Base-by-base conservation (phyloP, 2,329 filamentous ascomycete species). In the Capronia epimyces region DNA sequence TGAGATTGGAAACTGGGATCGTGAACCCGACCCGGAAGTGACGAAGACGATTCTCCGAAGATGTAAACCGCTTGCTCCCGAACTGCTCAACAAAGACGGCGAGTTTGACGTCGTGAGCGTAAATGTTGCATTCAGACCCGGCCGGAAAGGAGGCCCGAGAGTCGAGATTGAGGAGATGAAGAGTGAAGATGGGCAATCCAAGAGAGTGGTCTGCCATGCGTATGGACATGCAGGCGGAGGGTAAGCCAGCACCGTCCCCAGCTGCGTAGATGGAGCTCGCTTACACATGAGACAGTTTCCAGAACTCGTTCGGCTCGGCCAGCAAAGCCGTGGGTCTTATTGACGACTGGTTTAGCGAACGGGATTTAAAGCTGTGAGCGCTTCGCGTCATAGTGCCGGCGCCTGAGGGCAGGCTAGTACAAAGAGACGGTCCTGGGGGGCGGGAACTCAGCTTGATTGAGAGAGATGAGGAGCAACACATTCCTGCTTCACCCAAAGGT, bases 231-330 rank as follows among this genome's bases (percentile, higher is more conserved):
- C 42, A 3, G 42, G 42, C 25, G 42, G 42, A 16, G 42, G 42
- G 42, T 44, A 44, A 44, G 42, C 27, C 13, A 20, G n/a, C 40
- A n/a, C 21, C n/a, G 22, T 16, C 22, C 40, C 13, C 40, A 24
- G 8, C 40, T n/a, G 6, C 18, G 21, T 20, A n/a, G n/a, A n/a
- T n/a, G n/a, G n/a, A n/a, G 12, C 20, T 12, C 40, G 12, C 12
- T 25, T n/a, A 31, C 27, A 36, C 13, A 5, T 36, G 32, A n/a
- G 32, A 36, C 32, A 44, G 42, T 10, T 44, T 29, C 16, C 42
- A 44, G 42, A 44, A 44, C 25, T 44, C 42, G 4, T 44, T 44
- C 15, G 42, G 42, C 42, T 44, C 22, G 22, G 42, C 42, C 9
- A 13, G 22, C 16, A 31, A 44, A 6, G 42, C 31, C 24, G 42